phyloP scores from a whole-genome alignment of 306 rosid genomes.

The Dryas octopetala region DNA sequence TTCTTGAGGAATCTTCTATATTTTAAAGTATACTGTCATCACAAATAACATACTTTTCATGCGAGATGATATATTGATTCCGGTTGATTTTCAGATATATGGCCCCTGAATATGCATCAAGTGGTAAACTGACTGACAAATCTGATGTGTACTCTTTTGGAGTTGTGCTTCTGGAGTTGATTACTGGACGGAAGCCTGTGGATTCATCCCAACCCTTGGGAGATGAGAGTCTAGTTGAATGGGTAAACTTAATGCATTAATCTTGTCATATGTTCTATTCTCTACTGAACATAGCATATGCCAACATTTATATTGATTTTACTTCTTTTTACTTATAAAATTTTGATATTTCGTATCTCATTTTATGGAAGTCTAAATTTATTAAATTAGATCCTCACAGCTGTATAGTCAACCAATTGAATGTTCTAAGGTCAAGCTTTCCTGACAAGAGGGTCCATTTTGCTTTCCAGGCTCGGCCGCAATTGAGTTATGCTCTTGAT shows the following conservation, averaged over 20 bases:
- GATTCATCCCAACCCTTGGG: constrained; percentile 81
- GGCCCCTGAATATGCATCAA: constrained; percentile 96
- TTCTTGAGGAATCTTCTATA: background rate
- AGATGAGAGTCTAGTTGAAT: constrained; percentile 89
- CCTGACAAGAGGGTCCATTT: constrained; percentile 23
- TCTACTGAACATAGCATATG: background rate
- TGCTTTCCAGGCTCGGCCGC: constrained; percentile 78
- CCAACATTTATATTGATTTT: background rate
- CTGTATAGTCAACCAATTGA: constrained; percentile 7
- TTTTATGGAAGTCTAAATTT: background rate
- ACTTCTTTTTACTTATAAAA: background rate
- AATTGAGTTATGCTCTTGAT: constrained; percentile 65
- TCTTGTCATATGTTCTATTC: background rate
- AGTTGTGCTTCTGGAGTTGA: constrained; percentile 88
- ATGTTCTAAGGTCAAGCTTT: constrained; percentile 20
- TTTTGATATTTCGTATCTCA: background rate
- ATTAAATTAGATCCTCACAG: background rate
- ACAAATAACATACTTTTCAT: background rate
- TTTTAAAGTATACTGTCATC: background rate
- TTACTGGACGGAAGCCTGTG: constrained; percentile 89
- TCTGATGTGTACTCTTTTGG: constrained; percentile 91
- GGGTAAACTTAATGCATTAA: constrained; percentile 53
- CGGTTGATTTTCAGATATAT: constrained; percentile 55
- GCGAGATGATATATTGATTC: constrained; percentile 2
- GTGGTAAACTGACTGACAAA: constrained; percentile 88